A percentile compares a stretch with the other conserved stretches of the same genome.
phyloP scores from a whole-genome alignment of 2,329 filamentous ascomycete genomes.

The Neocatenulostroma microsporum region DNA sequence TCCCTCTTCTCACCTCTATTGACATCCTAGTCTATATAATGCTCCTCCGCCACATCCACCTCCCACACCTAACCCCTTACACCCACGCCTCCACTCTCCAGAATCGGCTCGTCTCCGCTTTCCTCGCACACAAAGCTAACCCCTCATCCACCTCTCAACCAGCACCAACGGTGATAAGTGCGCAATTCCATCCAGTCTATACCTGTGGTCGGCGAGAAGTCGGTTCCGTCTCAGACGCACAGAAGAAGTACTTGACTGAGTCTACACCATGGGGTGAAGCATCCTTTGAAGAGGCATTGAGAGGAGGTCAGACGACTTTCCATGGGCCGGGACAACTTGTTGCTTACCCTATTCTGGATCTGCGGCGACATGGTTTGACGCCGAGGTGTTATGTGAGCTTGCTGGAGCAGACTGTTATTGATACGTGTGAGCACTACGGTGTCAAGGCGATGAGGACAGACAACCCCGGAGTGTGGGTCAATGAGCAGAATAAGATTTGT shows the following conservation, averaged over 20 bases:
- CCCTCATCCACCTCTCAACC: constrained; percentile 26
- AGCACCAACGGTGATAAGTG: constrained; percentile 66
- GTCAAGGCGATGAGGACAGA: constrained; percentile 58
- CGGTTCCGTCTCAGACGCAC: constrained; percentile 39
- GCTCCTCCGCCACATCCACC: constrained; percentile 54
- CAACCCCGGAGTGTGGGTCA: constrained; percentile 75
- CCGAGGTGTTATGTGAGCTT: constrained; percentile 70
- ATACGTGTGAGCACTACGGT: constrained; percentile 52
- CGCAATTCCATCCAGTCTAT: constrained; percentile 75
- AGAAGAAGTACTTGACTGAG: constrained; percentile 36
- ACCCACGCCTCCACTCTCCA: constrained; percentile 49
- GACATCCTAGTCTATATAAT: constrained; percentile 26
- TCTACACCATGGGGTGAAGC: constrained; percentile 38
- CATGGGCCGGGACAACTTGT: constrained; percentile 91
- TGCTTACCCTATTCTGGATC: constrained; percentile 84
- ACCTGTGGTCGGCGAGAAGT: constrained; percentile 80
- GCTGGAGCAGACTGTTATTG: constrained; percentile 69
- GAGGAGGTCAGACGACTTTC: constrained; percentile 88
- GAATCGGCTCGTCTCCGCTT: constrained; percentile 46
- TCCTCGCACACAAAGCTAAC: constrained; percentile 55
- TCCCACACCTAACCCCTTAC: constrained; percentile 50
- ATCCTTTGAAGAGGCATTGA: constrained; percentile 61
- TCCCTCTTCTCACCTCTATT: neutral
- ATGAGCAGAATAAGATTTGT: constrained; percentile 63
- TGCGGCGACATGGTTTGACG: constrained; percentile 59